Evolutionary conservation across 495 filamentous ascomycete species (phyloP).

Genomic region (Aspergillus cristatus): DNA sequence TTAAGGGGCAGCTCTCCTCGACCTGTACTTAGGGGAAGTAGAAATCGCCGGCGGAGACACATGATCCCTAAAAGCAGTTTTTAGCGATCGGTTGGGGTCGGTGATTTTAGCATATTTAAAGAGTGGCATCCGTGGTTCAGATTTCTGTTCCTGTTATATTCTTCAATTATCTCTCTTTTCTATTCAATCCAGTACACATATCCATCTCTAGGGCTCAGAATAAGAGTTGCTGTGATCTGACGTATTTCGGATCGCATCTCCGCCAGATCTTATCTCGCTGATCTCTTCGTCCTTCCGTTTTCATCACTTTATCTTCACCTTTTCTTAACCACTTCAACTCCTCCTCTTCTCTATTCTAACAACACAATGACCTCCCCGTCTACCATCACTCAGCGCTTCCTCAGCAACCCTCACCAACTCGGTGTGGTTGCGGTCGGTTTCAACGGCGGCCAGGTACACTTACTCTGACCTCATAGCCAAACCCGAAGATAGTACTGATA

Average conservation of each 20-base stretch:
- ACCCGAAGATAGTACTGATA: constrained; percentile 8
- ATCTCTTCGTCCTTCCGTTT: constrained; percentile 1
- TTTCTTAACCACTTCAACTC: constrained; percentile 1
- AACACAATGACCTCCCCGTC: constrained; percentile 58
- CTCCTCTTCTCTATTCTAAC: constrained; percentile 1
- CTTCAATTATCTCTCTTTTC: constrained; percentile 7
- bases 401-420: constrained; percentile 64
- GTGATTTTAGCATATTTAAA: no score
- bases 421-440: constrained; percentile 94
- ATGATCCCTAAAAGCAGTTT: constrained; percentile 44
- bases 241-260: not conserved
- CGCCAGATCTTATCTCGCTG: constrained; percentile 18
- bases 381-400: constrained; percentile 72
- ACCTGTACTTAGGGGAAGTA: constrained; percentile 45
- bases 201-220: no score
- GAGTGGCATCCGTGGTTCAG: no score
- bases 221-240: no score
- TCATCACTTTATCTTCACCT: constrained; percentile 1
- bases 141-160: constrained; percentile 11
- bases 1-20: constrained; percentile 35
- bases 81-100: constrained; percentile 32
- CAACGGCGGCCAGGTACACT: constrained; percentile 85
- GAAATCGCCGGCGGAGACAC: constrained; percentile 17
- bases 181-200: constrained; percentile 8
- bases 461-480: constrained; percentile 1